A percentile compares a stretch with the other conserved stretches of the same genome.
These are phyloP conservation scores for Phytophthora sansomeana DNA, from an alignment of 352 stramenopile genomes.

Conservation along the genomic window DNA sequence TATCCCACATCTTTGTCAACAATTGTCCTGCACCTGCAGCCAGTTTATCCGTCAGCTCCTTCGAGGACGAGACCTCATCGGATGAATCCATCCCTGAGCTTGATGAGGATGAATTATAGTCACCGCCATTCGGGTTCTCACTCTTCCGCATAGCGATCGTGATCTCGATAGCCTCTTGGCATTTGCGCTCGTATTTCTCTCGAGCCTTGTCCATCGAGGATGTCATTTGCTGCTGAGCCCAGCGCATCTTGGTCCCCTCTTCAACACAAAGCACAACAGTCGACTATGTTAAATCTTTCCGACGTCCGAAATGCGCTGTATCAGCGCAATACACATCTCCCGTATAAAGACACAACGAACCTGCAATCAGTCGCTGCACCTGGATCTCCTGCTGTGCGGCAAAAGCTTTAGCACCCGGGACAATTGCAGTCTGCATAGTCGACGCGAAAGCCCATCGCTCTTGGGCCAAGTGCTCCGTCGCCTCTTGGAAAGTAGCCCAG, in stretches of 20 bases:
- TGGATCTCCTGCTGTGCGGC: conserved; percentile 78
- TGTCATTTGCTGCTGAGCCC: conserved; percentile 65
- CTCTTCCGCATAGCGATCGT: conserved; percentile 43
- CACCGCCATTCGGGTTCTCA: conserved; percentile 21
- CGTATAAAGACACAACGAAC: conserved; percentile 34
- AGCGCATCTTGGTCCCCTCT: conserved; percentile 82
- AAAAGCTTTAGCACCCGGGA: conserved; percentile 68
- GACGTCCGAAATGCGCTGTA: not conserved
- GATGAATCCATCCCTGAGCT: conserved; percentile 14
- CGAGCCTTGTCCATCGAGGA: conserved; percentile 72
- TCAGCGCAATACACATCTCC: conserved; percentile 2
- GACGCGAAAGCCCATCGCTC: conserved; percentile 68
- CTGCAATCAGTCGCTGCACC: conserved; percentile 75
- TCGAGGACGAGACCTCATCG: conserved; percentile 41
- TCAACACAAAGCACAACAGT: conserved; percentile 2
- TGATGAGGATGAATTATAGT: conserved; percentile 13
- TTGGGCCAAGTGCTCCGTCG: conserved; percentile 56
- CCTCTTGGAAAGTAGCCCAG: conserved; percentile 67
- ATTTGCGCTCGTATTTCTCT: conserved; percentile 84
- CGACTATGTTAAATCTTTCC: conserved; percentile 9
- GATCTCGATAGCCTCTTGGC: conserved; percentile 69
- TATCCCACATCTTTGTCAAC: conserved; percentile 87
- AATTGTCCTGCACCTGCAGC: conserved; percentile 64
- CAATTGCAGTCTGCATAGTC: conserved; percentile 71
- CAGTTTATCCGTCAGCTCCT: conserved; percentile 73